Evolutionary conservation across 352 stramenopile species (phyloP).

Genomic region (Phytopythium helicoides): DNA sequence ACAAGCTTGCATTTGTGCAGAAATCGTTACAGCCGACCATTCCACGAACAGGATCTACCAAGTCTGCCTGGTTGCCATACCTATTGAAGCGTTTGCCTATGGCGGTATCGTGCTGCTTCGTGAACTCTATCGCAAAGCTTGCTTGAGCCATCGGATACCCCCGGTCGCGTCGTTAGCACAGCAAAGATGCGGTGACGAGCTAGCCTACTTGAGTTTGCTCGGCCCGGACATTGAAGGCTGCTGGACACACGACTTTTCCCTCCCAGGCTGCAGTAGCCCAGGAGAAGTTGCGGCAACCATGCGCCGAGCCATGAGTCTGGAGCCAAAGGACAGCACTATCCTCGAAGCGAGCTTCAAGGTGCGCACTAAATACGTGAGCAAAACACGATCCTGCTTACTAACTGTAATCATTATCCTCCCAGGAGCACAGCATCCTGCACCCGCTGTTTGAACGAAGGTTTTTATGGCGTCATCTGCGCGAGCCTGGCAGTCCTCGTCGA

Average conservation of each 20-base stretch:
- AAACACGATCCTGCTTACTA: too few species aligned
- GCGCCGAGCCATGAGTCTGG: background rate
- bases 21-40: background rate
- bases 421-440: background rate
- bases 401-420: background rate
- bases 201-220: conserved; percentile 4
- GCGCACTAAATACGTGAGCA: background rate
- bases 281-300: background rate
- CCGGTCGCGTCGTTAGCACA: background rate
- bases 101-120: background rate
- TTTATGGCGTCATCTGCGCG: background rate
- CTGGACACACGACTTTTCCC: background rate
- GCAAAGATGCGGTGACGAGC: background rate
- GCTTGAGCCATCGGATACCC: background rate
- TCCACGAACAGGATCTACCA: background rate
- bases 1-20: background rate
- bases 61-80: background rate
- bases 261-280: conserved; percentile 1
- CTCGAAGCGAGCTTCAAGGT: background rate
- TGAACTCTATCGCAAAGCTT: conserved; percentile 5
- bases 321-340: background rate
- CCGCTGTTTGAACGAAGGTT: background rate
- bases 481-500: background rate
- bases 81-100: background rate
- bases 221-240: background rate